Conservation (phyloP, 331 rosid genomes). For the Malus hybrid region DNA sequence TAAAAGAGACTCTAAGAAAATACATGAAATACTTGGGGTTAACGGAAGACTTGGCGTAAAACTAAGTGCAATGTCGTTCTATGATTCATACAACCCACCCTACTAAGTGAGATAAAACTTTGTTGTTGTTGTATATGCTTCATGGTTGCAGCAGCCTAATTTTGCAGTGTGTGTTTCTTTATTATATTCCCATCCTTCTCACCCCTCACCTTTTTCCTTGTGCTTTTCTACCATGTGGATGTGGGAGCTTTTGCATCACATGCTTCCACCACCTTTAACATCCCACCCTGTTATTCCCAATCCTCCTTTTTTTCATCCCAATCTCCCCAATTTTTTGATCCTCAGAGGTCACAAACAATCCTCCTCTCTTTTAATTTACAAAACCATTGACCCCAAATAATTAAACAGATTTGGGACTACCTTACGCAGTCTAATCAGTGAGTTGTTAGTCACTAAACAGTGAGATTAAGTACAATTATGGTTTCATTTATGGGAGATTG, state of each 20-base stretch:
- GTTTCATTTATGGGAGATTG: neutral
- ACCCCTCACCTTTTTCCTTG: neutral
- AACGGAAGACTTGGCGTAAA: no score
- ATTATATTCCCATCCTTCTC: neutral
- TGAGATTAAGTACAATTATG: neutral
- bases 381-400: conserved; percentile 23
- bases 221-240: conserved; percentile 21
- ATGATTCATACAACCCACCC: fast-evolving
- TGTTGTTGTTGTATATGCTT: neutral
- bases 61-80: no score
- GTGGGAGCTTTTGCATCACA: conserved; percentile 31
- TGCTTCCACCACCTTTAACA: conserved; percentile 39
- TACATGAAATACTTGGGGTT: no score
- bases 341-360: conserved; percentile 2
- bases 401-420: conserved; percentile 20
- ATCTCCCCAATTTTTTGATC: conserved; percentile 10
- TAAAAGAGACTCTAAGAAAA: no score
- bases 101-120: no score
- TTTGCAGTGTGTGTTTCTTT: neutral
- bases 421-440: conserved; percentile 5
- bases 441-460: conserved; percentile 3
- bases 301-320: conserved; percentile 14
- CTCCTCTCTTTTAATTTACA: neutral
- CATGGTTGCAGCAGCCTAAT: neutral
- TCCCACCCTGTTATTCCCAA: conserved; percentile 19